Conservation (phyloP, 2,329 filamentous ascomycete species). For the Grosmannia huntii region DNA sequence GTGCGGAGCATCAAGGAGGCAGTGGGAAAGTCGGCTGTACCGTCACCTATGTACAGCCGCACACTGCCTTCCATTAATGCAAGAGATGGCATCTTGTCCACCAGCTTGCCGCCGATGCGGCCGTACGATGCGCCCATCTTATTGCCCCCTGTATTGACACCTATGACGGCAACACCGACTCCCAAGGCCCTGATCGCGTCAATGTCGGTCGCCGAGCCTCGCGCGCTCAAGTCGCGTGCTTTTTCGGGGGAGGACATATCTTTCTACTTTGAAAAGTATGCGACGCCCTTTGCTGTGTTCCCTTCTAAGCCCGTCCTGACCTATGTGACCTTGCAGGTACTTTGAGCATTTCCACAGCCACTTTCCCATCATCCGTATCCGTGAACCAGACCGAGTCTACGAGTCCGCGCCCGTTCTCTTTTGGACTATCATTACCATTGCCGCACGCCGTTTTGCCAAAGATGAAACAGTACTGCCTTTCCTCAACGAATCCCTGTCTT, state of each 20-base stretch:
- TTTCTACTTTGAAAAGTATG: slow-evolving; percentile 40
- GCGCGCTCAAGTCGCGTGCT: slow-evolving; percentile 32
- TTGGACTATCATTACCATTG: slow-evolving; percentile 40
- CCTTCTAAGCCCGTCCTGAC: background rate
- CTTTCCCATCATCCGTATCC: slow-evolving; percentile 35
- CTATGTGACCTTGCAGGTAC: slow-evolving; percentile 23
- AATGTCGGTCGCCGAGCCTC: slow-evolving; percentile 19
- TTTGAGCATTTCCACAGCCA: slow-evolving; percentile 39
- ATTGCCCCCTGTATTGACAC: slow-evolving; percentile 11
- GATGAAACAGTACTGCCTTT: slow-evolving; percentile 28
- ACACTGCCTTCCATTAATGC: slow-evolving; percentile 11
- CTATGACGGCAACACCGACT: slow-evolving; percentile 11
- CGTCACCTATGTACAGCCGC: slow-evolving; percentile 11
- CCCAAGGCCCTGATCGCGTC: slow-evolving; percentile 8
- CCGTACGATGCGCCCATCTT: slow-evolving; percentile 10
- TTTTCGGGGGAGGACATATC: slow-evolving; percentile 41
- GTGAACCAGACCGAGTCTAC: slow-evolving; percentile 38
- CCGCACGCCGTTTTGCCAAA: slow-evolving; percentile 35
- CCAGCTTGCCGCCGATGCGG: slow-evolving; percentile 11
- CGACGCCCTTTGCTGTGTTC: background rate
- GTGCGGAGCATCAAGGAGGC: slow-evolving; percentile 41
- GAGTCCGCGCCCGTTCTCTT: slow-evolving; percentile 35
- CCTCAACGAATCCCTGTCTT: slow-evolving; percentile 32
- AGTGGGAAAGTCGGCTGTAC: slow-evolving; percentile 21
- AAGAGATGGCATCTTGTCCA: slow-evolving; percentile 10